Conservation (phyloP, 768 basidiomycete genomes). For the Amylocystis lapponica region DNA sequence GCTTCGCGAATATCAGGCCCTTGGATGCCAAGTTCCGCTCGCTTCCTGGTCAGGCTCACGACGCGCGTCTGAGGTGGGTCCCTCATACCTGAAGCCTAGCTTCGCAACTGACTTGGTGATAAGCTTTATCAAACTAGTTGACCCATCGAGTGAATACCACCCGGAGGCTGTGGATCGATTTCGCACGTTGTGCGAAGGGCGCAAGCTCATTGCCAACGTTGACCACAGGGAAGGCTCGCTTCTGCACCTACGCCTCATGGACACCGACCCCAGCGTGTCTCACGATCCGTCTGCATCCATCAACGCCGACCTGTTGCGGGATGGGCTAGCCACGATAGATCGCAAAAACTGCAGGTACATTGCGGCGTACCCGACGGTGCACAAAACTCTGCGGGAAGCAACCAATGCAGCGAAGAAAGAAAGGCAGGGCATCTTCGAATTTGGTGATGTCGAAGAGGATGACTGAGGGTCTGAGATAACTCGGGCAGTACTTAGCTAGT, state of each 20-base stretch:
- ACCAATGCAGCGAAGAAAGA: conserved; percentile 63
- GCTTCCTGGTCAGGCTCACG: conserved; percentile 89
- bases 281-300: conserved; percentile 71
- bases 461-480: conserved; percentile 43
- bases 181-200: conserved; percentile 81
- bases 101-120: neutral
- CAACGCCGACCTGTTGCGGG: conserved; percentile 85
- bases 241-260: conserved; percentile 89
- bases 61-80: conserved; percentile 81
- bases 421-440: conserved; percentile 82
- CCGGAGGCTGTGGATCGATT: conserved; percentile 83
- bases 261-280: conserved; percentile 62
- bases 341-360: conserved; percentile 72
- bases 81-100: neutral
- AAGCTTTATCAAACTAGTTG: conserved; percentile 84
- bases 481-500: no score
- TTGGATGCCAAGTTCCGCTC: conserved; percentile 87
- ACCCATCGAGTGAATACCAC: conserved; percentile 81
- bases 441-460: conserved; percentile 87
- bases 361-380: conserved; percentile 59
- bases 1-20: conserved; percentile 81
- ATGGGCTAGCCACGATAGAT: conserved; percentile 82
- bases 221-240: conserved; percentile 77
- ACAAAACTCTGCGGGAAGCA: conserved; percentile 59
- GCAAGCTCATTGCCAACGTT: conserved; percentile 93